A percentile compares a stretch with the other conserved stretches of the same genome.
phyloP scores from a whole-genome alignment of 1,139 yeast species.

The Pichia sp. region DNA sequence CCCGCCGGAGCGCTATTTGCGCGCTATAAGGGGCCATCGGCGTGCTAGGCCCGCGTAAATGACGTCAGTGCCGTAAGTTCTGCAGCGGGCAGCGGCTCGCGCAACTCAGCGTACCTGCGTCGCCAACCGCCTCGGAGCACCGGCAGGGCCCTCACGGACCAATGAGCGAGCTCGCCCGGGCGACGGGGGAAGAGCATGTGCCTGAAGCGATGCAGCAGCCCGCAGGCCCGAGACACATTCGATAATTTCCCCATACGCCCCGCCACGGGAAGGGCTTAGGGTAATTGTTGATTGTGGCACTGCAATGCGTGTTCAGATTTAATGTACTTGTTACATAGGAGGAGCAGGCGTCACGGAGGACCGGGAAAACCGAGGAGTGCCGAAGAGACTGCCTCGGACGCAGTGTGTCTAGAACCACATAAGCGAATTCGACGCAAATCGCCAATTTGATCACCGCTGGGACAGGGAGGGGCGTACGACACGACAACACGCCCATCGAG shows the following conservation, averaged over 20 bases:
- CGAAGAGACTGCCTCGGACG: background rate
- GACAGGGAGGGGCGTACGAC: no score
- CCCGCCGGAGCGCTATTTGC: background rate
- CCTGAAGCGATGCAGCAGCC: background rate
- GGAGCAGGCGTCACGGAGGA: no score
- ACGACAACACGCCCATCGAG: no score
- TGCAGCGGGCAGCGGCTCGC: background rate
- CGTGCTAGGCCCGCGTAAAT: background rate
- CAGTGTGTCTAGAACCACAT: background rate
- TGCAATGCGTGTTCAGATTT: no score
- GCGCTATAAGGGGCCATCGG: background rate
- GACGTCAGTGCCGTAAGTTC: background rate
- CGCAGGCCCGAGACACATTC: no score
- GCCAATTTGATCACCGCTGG: no score
- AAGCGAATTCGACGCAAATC: background rate
- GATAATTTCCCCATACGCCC: no score
- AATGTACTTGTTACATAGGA: no score
- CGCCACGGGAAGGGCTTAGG: no score
- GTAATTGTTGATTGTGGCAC: no score
- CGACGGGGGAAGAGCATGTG: background rate
- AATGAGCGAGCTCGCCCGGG: background rate
- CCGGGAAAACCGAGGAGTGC: no score
- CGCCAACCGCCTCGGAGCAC: background rate
- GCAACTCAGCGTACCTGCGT: background rate
- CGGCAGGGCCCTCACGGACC: background rate